Conservation (phyloP, 257 asterid species). For the Euphrasia confusa region DNA sequence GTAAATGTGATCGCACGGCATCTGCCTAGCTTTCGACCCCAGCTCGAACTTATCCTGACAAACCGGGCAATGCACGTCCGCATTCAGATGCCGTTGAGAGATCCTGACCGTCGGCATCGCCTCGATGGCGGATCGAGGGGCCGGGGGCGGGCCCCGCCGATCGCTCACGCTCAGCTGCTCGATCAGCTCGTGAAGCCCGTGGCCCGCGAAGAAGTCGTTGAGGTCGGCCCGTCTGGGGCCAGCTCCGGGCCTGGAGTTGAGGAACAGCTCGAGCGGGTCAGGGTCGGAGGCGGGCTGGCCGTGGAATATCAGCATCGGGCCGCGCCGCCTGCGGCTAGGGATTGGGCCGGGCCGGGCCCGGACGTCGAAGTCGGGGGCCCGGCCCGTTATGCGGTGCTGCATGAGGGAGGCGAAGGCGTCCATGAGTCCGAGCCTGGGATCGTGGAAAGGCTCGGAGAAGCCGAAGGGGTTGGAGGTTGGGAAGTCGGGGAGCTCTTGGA, state of each 20-base stretch:
- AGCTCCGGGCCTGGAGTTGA: constrained; percentile 28
- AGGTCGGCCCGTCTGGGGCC: constrained; percentile 38
- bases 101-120: constrained; percentile 67
- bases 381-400: constrained; percentile 81
- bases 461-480: constrained; percentile 32
- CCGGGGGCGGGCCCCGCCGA: constrained; percentile 53
- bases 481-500: constrained; percentile 70
- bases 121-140: constrained; percentile 67
- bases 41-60: constrained; percentile 63
- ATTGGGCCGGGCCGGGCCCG: constrained; percentile 53
- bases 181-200: constrained; percentile 40
- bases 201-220: constrained; percentile 38
- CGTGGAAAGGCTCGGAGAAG: constrained; percentile 29
- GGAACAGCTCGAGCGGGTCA: constrained; percentile 38
- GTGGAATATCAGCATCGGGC: constrained; percentile 50
- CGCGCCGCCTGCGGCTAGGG: constrained; percentile 40
- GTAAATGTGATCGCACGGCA: constrained; percentile 76
- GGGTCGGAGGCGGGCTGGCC: constrained; percentile 29
- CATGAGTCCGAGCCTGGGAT: constrained; percentile 47
- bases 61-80: constrained; percentile 65
- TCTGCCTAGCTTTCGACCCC: constrained; percentile 63
- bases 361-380: constrained; percentile 59
- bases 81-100: constrained; percentile 46
- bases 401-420: constrained; percentile 69
- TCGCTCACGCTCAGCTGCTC: constrained; percentile 44